Evolutionary conservation across 495 filamentous ascomycete genomes (phyloP).

Genomic region (Aspergillus wentii): DNA sequence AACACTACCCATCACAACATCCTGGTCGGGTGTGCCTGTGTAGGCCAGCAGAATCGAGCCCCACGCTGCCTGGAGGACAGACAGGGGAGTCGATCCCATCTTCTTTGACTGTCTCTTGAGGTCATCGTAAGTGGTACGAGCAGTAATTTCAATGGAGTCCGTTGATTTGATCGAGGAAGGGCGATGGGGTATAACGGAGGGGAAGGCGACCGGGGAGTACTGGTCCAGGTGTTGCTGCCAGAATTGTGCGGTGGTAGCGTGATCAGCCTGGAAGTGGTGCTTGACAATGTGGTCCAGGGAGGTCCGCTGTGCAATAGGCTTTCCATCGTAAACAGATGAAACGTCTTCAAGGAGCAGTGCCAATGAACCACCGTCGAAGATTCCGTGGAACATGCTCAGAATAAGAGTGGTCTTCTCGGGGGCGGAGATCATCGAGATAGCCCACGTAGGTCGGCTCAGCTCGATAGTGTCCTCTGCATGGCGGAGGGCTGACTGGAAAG

Average conservation of each 20-base stretch:
- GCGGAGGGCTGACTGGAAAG: slow-evolving; percentile 15
- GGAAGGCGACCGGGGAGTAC: slow-evolving; percentile 21
- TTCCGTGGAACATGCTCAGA: slow-evolving; percentile 70
- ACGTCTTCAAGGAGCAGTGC: slow-evolving; percentile 64
- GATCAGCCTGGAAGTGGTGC: slow-evolving; percentile 30
- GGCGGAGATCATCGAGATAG: slow-evolving; percentile 31
- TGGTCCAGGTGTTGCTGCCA: slow-evolving; percentile 51
- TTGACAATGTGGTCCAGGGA: slow-evolving; percentile 24
- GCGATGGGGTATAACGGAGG: slow-evolving; percentile 13
- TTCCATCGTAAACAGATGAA: slow-evolving; percentile 20
- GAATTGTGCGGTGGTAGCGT: slow-evolving; percentile 47
- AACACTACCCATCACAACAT: slow-evolving; percentile 48
- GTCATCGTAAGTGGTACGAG: slow-evolving; percentile 8
- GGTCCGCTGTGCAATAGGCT: slow-evolving; percentile 13
- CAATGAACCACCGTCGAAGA: slow-evolving; percentile 77
- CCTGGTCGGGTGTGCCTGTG: slow-evolving; percentile 30
- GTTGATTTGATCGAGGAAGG: slow-evolving; percentile 6
- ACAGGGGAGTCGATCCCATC: slow-evolving; percentile 60
- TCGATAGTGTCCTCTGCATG: slow-evolving; percentile 13
- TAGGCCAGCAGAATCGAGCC: slow-evolving; percentile 47
- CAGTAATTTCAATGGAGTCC: slow-evolving; percentile 13
- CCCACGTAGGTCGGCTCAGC: slow-evolving; percentile 19
- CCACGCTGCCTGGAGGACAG: slow-evolving; percentile 70
- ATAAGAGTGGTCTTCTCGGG: slow-evolving; percentile 34
- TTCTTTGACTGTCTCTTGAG: slow-evolving; percentile 14